These are phyloP conservation scores for Aspergillus proliferans DNA, from an alignment of 2,329 filamentous ascomycete genomes.

Conservation along the genomic window DNA sequence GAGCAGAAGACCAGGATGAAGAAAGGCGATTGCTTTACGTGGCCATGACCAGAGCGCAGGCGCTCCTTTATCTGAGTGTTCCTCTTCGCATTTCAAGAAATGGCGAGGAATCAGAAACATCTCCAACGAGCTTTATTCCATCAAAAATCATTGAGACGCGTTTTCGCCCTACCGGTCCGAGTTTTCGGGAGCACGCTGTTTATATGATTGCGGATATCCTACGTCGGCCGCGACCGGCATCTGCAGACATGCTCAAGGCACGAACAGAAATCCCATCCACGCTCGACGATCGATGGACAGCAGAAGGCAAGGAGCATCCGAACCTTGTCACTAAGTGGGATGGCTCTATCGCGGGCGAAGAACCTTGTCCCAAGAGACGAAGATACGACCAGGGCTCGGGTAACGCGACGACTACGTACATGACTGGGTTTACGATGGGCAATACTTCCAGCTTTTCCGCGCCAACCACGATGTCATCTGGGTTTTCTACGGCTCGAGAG, in stretches of 20 bases:
- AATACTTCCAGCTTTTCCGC: constrained; percentile 34
- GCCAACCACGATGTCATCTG: constrained; percentile 41
- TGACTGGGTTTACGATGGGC: constrained; percentile 58
- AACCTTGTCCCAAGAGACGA: constrained; percentile 22
- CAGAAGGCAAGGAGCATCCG: constrained; percentile 51
- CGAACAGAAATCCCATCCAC: constrained; percentile 43
- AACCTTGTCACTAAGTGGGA: constrained; percentile 35
- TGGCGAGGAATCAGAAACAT: constrained; percentile 50
- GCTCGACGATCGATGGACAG: constrained; percentile 61
- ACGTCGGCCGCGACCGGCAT: constrained; percentile 53
- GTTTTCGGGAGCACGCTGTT: constrained; percentile 58
- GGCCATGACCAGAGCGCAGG: constrained; percentile 90
- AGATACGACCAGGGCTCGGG: constrained; percentile 19
- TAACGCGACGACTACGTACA: constrained; percentile 21
- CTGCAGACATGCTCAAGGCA: constrained; percentile 48
- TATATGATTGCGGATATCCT: constrained; percentile 67
- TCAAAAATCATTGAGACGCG: constrained; percentile 46
- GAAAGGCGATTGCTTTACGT: constrained; percentile 88
- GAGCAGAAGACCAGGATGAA: constrained; percentile 79
- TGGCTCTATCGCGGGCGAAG: constrained; percentile 10
- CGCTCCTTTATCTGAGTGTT: constrained; percentile 76
- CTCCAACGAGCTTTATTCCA: constrained; percentile 67
- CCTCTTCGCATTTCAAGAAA: constrained; percentile 62
- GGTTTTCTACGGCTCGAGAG: constrained; percentile 57
- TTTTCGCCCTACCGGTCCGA: constrained; percentile 61